These are phyloP conservation scores for Huntiella omanensis DNA, from an alignment of 2,329 filamentous ascomycete genomes.

Conservation along the genomic window DNA sequence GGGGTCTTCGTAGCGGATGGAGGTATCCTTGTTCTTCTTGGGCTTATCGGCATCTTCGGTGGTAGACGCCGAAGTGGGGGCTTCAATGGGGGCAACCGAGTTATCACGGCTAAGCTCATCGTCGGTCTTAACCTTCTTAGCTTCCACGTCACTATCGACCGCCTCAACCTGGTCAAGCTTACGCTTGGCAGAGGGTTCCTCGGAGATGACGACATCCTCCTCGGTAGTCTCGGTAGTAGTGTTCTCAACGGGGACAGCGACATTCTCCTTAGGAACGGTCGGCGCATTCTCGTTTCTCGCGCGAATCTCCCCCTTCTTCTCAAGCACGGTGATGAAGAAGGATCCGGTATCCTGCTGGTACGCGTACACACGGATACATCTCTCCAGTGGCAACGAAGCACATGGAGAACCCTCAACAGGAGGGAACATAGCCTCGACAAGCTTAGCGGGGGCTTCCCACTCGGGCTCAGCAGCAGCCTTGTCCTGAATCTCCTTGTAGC, in stretches of 20 bases:
- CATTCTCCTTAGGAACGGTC: conserved; percentile 24
- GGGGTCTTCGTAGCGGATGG: conserved; percentile 47
- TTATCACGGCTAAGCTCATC: conserved; percentile 12
- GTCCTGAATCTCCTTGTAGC: conserved; percentile 64
- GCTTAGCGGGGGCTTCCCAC: conserved; percentile 39
- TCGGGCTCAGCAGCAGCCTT: conserved; percentile 39
- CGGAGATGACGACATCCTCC: conserved; percentile 10
- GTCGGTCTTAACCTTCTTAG: conserved; percentile 16
- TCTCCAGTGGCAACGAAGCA: conserved; percentile 57
- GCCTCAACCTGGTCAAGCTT: conserved; percentile 20
- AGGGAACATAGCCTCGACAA: conserved; percentile 75
- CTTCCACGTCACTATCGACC: conserved; percentile 21
- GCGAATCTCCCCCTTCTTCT: conserved; percentile 77
- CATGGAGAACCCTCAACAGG: conserved; percentile 32
- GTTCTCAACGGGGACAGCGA: conserved; percentile 13
- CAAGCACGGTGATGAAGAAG: conserved; percentile 90
- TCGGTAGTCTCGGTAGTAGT: conserved; percentile 15
- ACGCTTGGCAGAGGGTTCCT: conserved; percentile 18
- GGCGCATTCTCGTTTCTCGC: conserved; percentile 46
- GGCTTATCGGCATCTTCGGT: conserved; percentile 1
- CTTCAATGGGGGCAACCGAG: conserved; percentile 6
- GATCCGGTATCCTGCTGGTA: conserved; percentile 92
- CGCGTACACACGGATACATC: conserved; percentile 85
- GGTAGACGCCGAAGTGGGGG: conserved; percentile 1
- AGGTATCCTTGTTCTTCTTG: conserved; percentile 27